Conservation (phyloP, 495 filamentous ascomycete genomes). For the Platismatia glauca region DNA sequence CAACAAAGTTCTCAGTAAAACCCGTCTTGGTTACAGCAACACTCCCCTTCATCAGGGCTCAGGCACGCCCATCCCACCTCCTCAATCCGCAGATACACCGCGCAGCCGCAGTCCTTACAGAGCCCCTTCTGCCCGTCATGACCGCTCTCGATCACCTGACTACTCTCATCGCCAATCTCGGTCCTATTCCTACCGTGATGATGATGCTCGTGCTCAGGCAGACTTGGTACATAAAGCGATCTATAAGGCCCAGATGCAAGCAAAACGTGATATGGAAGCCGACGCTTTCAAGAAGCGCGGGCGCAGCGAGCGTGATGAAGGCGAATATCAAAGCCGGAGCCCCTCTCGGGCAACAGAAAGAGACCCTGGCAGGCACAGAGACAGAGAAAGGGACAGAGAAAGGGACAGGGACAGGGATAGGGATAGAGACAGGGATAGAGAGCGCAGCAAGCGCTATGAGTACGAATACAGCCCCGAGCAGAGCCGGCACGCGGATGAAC, state of each 20-base stretch:
- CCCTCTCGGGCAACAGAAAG: slow-evolving; percentile 11
- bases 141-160: slow-evolving; percentile 10
- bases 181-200: slow-evolving; percentile 13
- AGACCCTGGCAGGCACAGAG: slow-evolving; percentile 14
- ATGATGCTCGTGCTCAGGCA: slow-evolving; percentile 13
- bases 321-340: slow-evolving; percentile 12
- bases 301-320: slow-evolving; percentile 18
- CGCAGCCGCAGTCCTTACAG: slow-evolving; percentile 18
- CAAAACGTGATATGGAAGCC: slow-evolving; percentile 17
- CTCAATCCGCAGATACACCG: not conserved
- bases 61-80: slow-evolving; percentile 15
- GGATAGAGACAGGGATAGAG: slow-evolving; percentile 25
- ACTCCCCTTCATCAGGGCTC: slow-evolving; percentile 17
- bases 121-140: slow-evolving; percentile 4
- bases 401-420: slow-evolving; percentile 29
- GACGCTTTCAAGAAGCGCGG: slow-evolving; percentile 16
- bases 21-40: slow-evolving; percentile 19
- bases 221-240: slow-evolving; percentile 15
- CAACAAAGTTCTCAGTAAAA: slow-evolving; percentile 10
- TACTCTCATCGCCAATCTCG: slow-evolving; percentile 5
- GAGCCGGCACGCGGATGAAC: slow-evolving; percentile 12
- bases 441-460: slow-evolving; percentile 16
- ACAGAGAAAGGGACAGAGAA: no score
- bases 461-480: slow-evolving; percentile 7
- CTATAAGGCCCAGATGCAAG: slow-evolving; percentile 22